Evolutionary conservation across 108 stramenopile genomes (phyloP).

Genomic region (Skeletonema potamos): DNA sequence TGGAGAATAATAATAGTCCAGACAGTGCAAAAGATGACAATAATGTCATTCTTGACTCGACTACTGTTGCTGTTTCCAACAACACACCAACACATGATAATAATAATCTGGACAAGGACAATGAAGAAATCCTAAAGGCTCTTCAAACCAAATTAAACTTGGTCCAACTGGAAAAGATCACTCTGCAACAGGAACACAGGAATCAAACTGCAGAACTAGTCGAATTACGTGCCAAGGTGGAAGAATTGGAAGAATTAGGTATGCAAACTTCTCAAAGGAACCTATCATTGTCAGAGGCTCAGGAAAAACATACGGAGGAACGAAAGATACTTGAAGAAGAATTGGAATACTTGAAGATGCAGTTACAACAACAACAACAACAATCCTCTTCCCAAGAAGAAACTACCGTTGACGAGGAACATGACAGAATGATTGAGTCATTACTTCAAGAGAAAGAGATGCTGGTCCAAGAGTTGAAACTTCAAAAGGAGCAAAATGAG

Average conservation of each 20-base stretch:
- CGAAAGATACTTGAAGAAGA: slow-evolving; percentile 8
- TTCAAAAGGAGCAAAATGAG: slow-evolving; percentile 2
- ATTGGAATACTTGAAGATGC: slow-evolving; percentile 15
- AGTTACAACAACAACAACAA: slow-evolving; percentile 8
- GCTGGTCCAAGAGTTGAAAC: slow-evolving; percentile 10
- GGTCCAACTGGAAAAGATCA: slow-evolving; percentile 24
- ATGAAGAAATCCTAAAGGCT: slow-evolving; percentile 10
- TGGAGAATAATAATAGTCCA: not conserved
- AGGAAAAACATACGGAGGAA: not conserved
- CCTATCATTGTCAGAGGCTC: not conserved
- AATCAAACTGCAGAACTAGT: slow-evolving; percentile 35
- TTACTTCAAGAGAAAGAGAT: slow-evolving; percentile 26
- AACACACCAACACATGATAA: too few relatives aligned
- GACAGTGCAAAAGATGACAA: not conserved
- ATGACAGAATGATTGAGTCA: not conserved
- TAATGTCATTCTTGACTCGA: not conserved
- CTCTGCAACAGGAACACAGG: slow-evolving; percentile 26
- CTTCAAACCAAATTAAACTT: slow-evolving; percentile 26
- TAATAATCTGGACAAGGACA: slow-evolving; percentile 1
- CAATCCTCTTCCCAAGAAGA: not conserved
- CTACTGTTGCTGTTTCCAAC: not conserved
- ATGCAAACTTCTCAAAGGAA: slow-evolving; percentile 1
- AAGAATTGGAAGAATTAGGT: slow-evolving; percentile 34
- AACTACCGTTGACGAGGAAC: not conserved
- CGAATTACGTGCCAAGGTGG: slow-evolving; percentile 39